Base-by-base conservation (phyloP, 2,329 filamentous ascomycete species). In the Nakataea oryzae region DNA sequence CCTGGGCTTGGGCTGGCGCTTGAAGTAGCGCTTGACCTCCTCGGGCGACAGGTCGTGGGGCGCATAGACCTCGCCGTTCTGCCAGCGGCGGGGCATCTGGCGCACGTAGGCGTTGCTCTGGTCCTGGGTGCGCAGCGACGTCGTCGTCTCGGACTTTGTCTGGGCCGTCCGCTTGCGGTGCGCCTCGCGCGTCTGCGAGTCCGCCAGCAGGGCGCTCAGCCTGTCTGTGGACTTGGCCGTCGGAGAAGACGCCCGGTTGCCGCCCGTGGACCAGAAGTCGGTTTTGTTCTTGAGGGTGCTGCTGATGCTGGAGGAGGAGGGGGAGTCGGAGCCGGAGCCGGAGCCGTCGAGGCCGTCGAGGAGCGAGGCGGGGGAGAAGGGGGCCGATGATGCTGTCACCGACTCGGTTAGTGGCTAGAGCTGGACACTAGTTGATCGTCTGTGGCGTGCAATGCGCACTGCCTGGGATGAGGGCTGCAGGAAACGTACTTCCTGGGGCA, bases 21-120 rank as follows among this genome's bases (percentile, higher is more conserved):
- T 86, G 88, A 89, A 96, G 41, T 50, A 50, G 79, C 96, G 96
- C 71, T 77, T 76, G 85, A 90, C 88, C 82, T 97, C 93, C 47
- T 79, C 77, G 28, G 86, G 81, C 62, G 85, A 88, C 71, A 99
- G 74, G 75, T 99, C 95, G 72, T 93, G 90, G 41, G 95, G 95
- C 64, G 92, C 84, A 76, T 97, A 97, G 61, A 97, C 82, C 72
- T 97, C 93, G 68, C 95, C 95, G 0, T 78, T 69, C 69, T 81
- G 79, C 88, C 89, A 97, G 54, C 82, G 80, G 58, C 93, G 86
- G 47, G 84, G 81, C 74, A 87, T 81, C 74, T 90, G 86, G 65
- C 75, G 78, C 68, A 85, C 75, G 72, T 85, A 85, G 65, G 85
- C 83, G 57, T 76, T 75, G 61, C 74, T 75, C 69, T 76, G 75